These are phyloP conservation scores for Sporothrix inflata DNA, from an alignment of 2,329 filamentous ascomycete genomes.

Conservation along the genomic window DNA sequence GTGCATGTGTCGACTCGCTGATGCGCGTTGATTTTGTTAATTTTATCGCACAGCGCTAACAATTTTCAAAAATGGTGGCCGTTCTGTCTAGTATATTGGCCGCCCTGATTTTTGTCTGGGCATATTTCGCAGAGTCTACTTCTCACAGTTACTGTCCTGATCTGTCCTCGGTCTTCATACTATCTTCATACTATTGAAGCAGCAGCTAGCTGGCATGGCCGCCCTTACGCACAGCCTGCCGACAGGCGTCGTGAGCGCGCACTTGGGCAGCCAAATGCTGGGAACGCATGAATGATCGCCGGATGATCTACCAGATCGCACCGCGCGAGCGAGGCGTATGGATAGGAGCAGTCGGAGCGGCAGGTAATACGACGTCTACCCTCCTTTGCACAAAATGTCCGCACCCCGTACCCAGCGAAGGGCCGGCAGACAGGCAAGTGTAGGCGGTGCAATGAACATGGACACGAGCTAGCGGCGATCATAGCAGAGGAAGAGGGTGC, in stretches of 20 bases:
- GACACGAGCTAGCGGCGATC: background rate
- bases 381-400: background rate
- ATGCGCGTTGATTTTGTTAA: background rate
- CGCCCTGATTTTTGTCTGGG: background rate
- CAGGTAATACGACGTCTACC: background rate
- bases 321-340: background rate
- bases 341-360: background rate
- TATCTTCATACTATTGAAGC: background rate
- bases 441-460: background rate
- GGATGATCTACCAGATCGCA: conserved; percentile 17
- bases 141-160: background rate
- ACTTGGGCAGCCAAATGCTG: background rate
- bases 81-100: background rate
- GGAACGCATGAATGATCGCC: conserved; percentile 24
- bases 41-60: background rate
- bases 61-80: background rate
- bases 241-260: background rate
- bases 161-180: background rate
- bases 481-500: background rate
- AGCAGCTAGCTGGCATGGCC: background rate
- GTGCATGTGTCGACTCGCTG: background rate
- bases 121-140: background rate
- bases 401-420: background rate
- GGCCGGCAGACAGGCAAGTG: background rate
- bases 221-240: background rate